Conservation (phyloP, 208 protist species). For the Acanthamoeba rhysodes region DNA sequence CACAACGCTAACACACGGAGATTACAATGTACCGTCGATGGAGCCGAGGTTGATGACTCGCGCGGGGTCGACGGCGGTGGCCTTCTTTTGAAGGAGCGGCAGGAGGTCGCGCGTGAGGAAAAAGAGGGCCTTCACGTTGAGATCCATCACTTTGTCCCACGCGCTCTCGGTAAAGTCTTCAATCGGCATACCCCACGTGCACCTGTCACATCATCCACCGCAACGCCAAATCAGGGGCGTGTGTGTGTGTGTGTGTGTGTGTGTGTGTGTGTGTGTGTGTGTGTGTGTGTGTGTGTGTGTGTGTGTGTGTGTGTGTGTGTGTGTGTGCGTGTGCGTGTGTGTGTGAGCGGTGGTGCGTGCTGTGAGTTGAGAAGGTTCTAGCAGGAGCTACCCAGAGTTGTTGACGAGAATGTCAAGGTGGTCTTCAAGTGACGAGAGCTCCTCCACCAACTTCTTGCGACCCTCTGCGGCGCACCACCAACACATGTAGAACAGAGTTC, state of each 20-base stretch:
- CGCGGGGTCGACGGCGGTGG: slow-evolving; percentile 39
- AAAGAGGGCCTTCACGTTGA: slow-evolving; percentile 79
- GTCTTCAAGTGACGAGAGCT: slow-evolving; percentile 57
- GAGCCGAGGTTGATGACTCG: slow-evolving; percentile 82
- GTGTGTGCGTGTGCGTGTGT: too few species aligned
- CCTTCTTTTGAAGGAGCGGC: slow-evolving; percentile 66
- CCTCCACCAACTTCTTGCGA: slow-evolving; percentile 59
- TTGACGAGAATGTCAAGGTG: slow-evolving; percentile 78
- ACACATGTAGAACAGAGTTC: neutral
- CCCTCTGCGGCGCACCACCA: neutral
- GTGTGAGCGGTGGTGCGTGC: neutral
- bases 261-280: too few species aligned
- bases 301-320: too few species aligned
- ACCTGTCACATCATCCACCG: slow-evolving; percentile 2
- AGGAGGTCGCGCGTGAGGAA: slow-evolving; percentile 69
- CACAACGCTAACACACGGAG: neutral
- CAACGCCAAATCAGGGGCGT: neutral
- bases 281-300: too few species aligned
- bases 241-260: too few species aligned
- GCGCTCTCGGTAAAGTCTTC: slow-evolving; percentile 77
- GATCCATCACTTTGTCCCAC: slow-evolving; percentile 83
- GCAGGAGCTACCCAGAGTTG: neutral
- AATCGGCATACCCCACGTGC: slow-evolving; percentile 78
- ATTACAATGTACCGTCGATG: slow-evolving; percentile 64
- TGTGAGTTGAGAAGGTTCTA: too few species aligned